Conservation (phyloP, 2,329 filamentous ascomycete genomes). For the Penicillium sp. region DNA sequence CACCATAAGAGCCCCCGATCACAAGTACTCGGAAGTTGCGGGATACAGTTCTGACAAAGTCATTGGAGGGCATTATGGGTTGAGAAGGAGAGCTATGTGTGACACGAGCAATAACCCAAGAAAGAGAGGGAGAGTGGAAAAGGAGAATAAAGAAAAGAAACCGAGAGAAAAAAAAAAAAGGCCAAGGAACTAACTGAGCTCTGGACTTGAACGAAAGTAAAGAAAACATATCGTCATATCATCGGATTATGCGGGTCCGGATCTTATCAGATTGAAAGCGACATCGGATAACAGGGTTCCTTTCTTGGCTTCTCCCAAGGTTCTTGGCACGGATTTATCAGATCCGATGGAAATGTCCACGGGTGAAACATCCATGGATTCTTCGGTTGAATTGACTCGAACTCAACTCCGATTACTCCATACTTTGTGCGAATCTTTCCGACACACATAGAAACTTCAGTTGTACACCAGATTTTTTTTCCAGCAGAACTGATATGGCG, state of each 20-base stretch:
- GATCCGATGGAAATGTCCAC: background rate
- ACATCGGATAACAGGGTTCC: conserved; percentile 1
- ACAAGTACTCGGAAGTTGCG: conserved; percentile 57
- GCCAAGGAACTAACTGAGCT: background rate
- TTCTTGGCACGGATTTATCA: conserved; percentile 3
- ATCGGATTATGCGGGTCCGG: background rate
- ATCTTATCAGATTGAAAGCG: conserved; percentile 12
- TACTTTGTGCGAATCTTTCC: background rate
- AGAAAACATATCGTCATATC: background rate
- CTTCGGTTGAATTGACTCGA: background rate
- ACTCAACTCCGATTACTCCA: background rate
- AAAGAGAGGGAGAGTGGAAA: background rate
- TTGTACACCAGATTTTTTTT: background rate
- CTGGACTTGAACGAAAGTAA: background rate
- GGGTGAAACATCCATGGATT: background rate
- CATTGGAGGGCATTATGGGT: conserved; percentile 26
- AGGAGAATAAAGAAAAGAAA: background rate
- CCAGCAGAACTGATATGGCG: background rate
- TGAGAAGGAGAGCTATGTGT: background rate
- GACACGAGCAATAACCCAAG: background rate
- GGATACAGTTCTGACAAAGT: conserved; percentile 18
- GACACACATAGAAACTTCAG: background rate
- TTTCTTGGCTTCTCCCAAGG: background rate
- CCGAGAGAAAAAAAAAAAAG: background rate
- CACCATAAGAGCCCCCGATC: conserved; percentile 70